Evolutionary conservation across 2,329 filamentous ascomycete genomes (phyloP).

Genomic region (Penicillium sp.): DNA sequence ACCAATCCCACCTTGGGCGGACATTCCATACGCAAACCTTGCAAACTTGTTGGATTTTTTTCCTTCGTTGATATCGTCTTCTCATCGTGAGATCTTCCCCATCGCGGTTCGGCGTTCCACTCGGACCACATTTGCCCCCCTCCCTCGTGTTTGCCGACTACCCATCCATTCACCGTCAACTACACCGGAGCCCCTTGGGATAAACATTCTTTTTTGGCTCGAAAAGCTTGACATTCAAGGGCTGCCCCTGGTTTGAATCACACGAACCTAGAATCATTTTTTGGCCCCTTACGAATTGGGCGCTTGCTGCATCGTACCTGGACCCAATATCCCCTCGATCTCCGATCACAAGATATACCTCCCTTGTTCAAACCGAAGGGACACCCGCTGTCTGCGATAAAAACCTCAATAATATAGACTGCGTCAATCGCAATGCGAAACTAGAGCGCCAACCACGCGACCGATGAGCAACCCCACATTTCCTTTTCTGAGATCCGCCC

Average conservation of each 20-base stretch:
- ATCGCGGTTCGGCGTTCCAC: constrained; percentile 8
- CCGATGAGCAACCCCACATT: constrained; percentile 19
- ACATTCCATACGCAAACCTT: not conserved
- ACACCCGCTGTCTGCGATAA: not conserved
- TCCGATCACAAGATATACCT: constrained; percentile 3
- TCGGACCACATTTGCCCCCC: constrained; percentile 9
- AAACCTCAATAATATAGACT: not conserved
- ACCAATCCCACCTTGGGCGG: constrained; percentile 2
- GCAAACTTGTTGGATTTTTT: not conserved
- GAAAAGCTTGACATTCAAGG: not conserved
- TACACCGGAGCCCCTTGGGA: constrained; percentile 1
- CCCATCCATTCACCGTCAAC: constrained; percentile 4
- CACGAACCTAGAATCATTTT: not conserved
- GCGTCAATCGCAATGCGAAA: constrained; percentile 30
- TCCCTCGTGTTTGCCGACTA: constrained; percentile 8
- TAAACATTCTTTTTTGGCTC: not conserved
- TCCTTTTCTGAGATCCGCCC: constrained; percentile 17
- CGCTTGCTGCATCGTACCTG: constrained; percentile 4
- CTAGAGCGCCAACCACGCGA: constrained; percentile 23
- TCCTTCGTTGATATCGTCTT: constrained; percentile 1
- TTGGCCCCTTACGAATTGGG: constrained; percentile 3
- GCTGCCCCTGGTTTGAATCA: not conserved
- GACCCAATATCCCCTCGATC: not conserved
- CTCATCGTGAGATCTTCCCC: constrained; percentile 9
- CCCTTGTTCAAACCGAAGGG: not conserved